Evolutionary conservation across 2,329 filamentous ascomycete genomes (phyloP).

Genomic region (Venturiaceae sp.): DNA sequence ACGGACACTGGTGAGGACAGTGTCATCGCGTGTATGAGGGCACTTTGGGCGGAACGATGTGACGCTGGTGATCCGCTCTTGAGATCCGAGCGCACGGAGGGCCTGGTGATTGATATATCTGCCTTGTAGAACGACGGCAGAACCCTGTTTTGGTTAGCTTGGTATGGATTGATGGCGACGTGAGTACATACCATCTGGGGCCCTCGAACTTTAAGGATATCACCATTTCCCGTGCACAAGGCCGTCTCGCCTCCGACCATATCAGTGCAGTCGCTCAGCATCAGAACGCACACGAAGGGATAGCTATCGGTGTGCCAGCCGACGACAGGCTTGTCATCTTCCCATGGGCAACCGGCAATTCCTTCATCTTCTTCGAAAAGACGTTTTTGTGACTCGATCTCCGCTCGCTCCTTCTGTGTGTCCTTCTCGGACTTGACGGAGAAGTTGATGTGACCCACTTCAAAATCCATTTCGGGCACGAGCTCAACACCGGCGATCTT

Average conservation of each 20-base stretch:
- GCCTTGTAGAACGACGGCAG: slow-evolving; percentile 56
- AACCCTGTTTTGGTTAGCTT: slow-evolving; percentile 34
- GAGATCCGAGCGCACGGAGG: slow-evolving; percentile 45
- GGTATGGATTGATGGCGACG: slow-evolving; percentile 1
- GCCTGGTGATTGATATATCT: slow-evolving; percentile 58
- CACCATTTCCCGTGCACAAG: slow-evolving; percentile 42
- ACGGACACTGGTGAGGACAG: slow-evolving; percentile 50
- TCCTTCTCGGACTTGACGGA: slow-evolving; percentile 40
- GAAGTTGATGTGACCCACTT: slow-evolving; percentile 50
- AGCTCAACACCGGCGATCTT: slow-evolving; percentile 49
- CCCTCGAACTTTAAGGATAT: slow-evolving; percentile 48
- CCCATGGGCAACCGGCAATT: slow-evolving; percentile 30
- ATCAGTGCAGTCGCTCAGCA: slow-evolving; percentile 52
- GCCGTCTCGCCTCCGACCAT: slow-evolving; percentile 60
- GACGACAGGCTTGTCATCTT: slow-evolving; percentile 45
- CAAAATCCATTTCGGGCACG: slow-evolving; percentile 46
- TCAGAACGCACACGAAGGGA: slow-evolving; percentile 60
- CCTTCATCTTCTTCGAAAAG: slow-evolving; percentile 30
- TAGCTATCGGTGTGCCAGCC: slow-evolving; percentile 58
- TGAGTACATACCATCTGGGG: slow-evolving; percentile 44
- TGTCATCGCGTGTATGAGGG: slow-evolving; percentile 47
- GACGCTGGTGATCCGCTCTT: slow-evolving; percentile 56
- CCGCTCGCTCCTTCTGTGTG: slow-evolving; percentile 32
- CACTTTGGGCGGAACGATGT: slow-evolving; percentile 54
- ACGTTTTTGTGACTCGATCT: slow-evolving; percentile 25